Conservation (phyloP, 495 filamentous ascomycete species). For the Penicillium desertorum region DNA sequence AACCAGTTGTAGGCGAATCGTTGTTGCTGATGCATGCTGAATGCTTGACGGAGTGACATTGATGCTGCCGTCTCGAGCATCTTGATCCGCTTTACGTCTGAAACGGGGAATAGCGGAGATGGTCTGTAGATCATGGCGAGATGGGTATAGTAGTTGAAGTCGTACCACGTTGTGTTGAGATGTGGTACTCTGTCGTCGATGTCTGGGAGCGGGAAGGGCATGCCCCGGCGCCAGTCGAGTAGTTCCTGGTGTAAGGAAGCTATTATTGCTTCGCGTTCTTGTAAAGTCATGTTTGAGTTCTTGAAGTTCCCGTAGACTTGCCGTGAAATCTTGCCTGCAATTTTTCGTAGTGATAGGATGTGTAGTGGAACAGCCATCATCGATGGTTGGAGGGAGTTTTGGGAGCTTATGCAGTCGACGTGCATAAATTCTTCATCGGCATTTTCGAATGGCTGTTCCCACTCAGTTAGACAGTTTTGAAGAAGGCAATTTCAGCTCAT, state of each 20-base stretch:
- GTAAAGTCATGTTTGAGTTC: constrained; percentile 12
- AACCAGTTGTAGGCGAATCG: constrained; percentile 45
- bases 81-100: constrained; percentile 29
- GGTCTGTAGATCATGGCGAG: constrained; percentile 40
- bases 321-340: constrained; percentile 38
- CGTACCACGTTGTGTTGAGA: constrained; percentile 41
- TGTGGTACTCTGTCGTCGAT: constrained; percentile 38
- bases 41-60: constrained; percentile 40
- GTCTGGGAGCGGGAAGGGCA: constrained; percentile 44
- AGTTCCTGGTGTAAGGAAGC: constrained; percentile 34
- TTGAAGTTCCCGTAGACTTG: constrained; percentile 27
- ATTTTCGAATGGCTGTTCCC: constrained; percentile 32
- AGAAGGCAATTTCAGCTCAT: not conserved
- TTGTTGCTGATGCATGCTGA: constrained; percentile 35
- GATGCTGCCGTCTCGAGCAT: constrained; percentile 34
- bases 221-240: constrained; percentile 40
- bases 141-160: constrained; percentile 44
- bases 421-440: constrained; percentile 38
- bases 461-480: not conserved
- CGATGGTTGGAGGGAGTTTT: constrained; percentile 27
- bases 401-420: constrained; percentile 21
- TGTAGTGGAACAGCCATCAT: constrained; percentile 41
- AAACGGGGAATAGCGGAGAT: constrained; percentile 33
- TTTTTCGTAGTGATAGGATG: constrained; percentile 36
- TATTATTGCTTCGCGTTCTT: constrained; percentile 28